A percentile compares a stretch with the other conserved stretches of the same genome.
Conservation (phyloP, 2,329 filamentous ascomycete genomes). For the Aspergillus spinulosporus region DNA sequence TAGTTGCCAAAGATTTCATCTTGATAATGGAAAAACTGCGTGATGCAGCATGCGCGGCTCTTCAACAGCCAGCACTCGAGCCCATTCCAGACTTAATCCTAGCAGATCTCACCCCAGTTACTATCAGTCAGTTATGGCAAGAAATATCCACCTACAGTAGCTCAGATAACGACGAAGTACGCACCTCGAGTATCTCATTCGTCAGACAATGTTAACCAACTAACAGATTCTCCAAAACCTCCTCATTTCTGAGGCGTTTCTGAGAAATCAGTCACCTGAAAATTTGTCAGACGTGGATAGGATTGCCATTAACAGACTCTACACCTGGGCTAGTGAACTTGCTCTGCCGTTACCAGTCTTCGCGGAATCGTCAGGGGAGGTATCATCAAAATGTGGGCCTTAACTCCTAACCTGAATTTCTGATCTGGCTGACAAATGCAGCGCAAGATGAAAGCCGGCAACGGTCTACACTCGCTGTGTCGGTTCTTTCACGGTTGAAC, state of each 20-base stretch:
- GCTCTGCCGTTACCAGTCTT: constrained; percentile 38
- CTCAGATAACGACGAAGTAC: constrained; percentile 27
- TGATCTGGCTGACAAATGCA: constrained; percentile 17
- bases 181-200: neutral
- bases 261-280: constrained; percentile 22
- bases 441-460: constrained; percentile 28
- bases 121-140: constrained; percentile 32
- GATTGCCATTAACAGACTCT: constrained; percentile 29
- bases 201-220: constrained; percentile 1
- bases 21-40: constrained; percentile 31
- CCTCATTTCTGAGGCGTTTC: constrained; percentile 27
- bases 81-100: constrained; percentile 13
- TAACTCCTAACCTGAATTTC: neutral
- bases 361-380: constrained; percentile 30
- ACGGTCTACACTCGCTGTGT: constrained; percentile 32
- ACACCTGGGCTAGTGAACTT: constrained; percentile 33
- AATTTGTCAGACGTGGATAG: constrained; percentile 25
- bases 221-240: constrained; percentile 36
- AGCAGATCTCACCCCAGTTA: constrained; percentile 14
- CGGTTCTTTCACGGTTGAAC: constrained; percentile 28
- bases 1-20: neutral
- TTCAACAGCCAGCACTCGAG: constrained; percentile 18
- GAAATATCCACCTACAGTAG: constrained; percentile 29
- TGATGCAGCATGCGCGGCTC: constrained; percentile 28
- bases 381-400: constrained; percentile 17